A percentile compares a stretch with the other conserved stretches of the same genome.
These are phyloP conservation scores for Lactarius hengduanensis DNA, from an alignment of 768 basidiomycete species.

Conservation along the genomic window DNA sequence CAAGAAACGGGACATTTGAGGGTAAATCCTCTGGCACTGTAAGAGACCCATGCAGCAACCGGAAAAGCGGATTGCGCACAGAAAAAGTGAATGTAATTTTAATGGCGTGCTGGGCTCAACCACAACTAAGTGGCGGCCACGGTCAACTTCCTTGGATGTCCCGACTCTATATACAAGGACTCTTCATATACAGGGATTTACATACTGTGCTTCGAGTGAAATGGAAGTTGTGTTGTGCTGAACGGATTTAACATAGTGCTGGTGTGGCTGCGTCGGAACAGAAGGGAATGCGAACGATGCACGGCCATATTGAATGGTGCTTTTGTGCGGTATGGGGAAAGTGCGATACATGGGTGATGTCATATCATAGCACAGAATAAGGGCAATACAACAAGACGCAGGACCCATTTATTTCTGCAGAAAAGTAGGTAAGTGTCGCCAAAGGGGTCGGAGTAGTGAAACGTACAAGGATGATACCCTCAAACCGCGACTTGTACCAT, in stretches of 20 bases:
- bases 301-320: background rate
- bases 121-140: too few relatives aligned
- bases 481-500: conserved; percentile 99
- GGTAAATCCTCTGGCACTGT: conserved; percentile 42
- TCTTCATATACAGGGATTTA: too few relatives aligned
- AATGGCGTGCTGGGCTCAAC: too few relatives aligned
- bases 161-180: too few relatives aligned
- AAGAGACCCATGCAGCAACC: too few relatives aligned
- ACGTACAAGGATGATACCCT: conserved; percentile 91
- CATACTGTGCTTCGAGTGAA: too few relatives aligned
- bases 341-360: conserved; percentile 18
- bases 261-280: background rate
- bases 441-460: background rate
- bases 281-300: background rate
- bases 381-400: conserved; percentile 4
- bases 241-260: background rate
- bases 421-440: background rate
- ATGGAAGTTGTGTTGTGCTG: background rate
- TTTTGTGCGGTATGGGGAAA: conserved; percentile 1
- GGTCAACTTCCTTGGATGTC: too few relatives aligned
- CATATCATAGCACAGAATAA: conserved; percentile 14
- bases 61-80: too few relatives aligned
- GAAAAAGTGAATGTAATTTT: too few relatives aligned
- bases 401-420: conserved; percentile 22
- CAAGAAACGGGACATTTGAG: too few relatives aligned